phyloP scores from a whole-genome alignment of 2,329 filamentous ascomycete genomes.

The Nemania bipapillata region DNA sequence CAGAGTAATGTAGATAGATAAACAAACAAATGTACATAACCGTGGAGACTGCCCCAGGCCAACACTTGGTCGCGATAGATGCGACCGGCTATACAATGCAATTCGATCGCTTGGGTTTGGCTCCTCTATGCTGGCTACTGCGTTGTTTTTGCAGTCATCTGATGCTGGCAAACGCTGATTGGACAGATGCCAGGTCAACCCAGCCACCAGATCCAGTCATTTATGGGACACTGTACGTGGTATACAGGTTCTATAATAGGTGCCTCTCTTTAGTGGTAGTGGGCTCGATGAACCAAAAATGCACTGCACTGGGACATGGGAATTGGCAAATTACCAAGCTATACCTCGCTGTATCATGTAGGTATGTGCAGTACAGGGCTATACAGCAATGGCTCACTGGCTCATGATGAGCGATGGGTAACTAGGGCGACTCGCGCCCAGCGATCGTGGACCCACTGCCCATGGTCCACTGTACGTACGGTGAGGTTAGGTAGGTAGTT shows the following conservation, averaged over 20 bases:
- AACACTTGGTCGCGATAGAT: slow-evolving; percentile 25
- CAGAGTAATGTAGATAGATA: slow-evolving; percentile 6
- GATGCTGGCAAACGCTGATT: slow-evolving; percentile 40
- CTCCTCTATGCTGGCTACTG: slow-evolving; percentile 23
- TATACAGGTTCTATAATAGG: slow-evolving; percentile 25
- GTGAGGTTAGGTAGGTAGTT: not conserved
- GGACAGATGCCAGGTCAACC: slow-evolving; percentile 24
- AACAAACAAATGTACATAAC: slow-evolving; percentile 11
- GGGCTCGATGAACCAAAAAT: slow-evolving; percentile 14
- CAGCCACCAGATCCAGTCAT: slow-evolving; percentile 28
- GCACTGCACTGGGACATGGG: not conserved
- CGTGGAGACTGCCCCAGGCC: not conserved
- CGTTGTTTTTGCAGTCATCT: slow-evolving; percentile 35
- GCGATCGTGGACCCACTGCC: slow-evolving; percentile 18
- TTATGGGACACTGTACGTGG: slow-evolving; percentile 4
- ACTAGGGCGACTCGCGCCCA: slow-evolving; percentile 35
- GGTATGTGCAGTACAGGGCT: not conserved
- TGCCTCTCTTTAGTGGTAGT: slow-evolving; percentile 29
- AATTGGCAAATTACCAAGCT: slow-evolving; percentile 8
- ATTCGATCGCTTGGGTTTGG: slow-evolving; percentile 21
- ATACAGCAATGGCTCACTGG: slow-evolving; percentile 13
- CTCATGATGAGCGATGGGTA: slow-evolving; percentile 22
- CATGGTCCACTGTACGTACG: slow-evolving; percentile 3
- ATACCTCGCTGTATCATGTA: no score
- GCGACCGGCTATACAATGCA: slow-evolving; percentile 21